Evolutionary conservation across 306 rosid species (phyloP).

Genomic region (Lupinus albus): DNA sequence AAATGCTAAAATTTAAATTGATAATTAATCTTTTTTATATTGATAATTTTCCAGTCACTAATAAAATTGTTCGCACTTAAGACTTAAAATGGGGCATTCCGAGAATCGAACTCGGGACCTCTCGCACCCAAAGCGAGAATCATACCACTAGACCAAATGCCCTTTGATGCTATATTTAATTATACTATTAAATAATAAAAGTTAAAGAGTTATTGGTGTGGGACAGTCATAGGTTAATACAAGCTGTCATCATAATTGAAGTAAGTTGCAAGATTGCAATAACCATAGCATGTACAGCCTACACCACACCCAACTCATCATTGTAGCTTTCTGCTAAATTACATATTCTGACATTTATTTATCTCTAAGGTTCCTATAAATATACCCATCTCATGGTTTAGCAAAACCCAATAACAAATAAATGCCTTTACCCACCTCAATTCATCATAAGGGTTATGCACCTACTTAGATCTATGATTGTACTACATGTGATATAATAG

Average conservation of each 20-base stretch:
- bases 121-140: conserved; percentile 7
- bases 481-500: neutral
- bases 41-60: too few relatives aligned
- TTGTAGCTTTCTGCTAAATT: conserved; percentile 18
- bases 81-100: too few relatives aligned
- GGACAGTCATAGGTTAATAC: conserved; percentile 20
- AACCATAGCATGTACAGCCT: conserved; percentile 31
- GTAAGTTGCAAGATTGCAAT: conserved; percentile 31
- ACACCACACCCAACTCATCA: conserved; percentile 40
- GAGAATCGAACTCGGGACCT: too few relatives aligned
- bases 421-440: neutral
- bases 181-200: too few relatives aligned
- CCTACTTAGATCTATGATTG: too few relatives aligned
- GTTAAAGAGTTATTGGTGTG: neutral
- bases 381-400: conserved; percentile 9
- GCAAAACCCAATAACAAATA: too few relatives aligned
- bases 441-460: too few relatives aligned
- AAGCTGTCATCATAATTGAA: conserved; percentile 48
- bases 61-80: too few relatives aligned
- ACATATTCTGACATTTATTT: conserved; percentile 24
- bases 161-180: neutral
- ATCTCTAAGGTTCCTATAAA: neutral
- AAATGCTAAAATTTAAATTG: too few relatives aligned
- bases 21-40: too few relatives aligned
- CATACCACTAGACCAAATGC: conserved; percentile 28